Base-by-base conservation (phyloP, 2,329 filamentous ascomycete genomes). In the Furcasterigmium furcatum region DNA sequence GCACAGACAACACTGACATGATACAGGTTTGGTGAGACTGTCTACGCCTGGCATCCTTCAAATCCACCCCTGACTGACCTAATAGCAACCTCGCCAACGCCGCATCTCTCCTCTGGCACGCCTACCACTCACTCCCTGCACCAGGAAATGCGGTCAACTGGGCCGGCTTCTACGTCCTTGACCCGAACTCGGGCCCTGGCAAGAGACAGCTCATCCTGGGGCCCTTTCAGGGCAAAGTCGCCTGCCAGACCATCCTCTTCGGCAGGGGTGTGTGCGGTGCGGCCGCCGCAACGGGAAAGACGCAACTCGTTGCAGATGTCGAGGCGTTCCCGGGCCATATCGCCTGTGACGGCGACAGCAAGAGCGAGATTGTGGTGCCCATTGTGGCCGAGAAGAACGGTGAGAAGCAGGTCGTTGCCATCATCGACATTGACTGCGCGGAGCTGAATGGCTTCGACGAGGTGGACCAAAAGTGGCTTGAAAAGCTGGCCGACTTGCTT, bases 351-450 rank as follows among this genome's bases (percentile, higher is more conserved):
- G 79, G 80, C 4, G 84, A 81, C 46, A 88, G 81, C 57, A 79
- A 73, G 67, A 91, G 88, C 60, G 88, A 94, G 71, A 84, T 94
- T 60, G 88, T 94, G 16, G 88, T 92, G 41, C 88, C 88, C 2
- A 77, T 92, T 50, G 52, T 86, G 5, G 60, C 58, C 5, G 57
- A 51, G 40, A 42, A 18, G 34, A 16, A 18, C n/a, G 34, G 5
- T 7, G 34, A 18, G 16, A 36, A 59, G 52, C 20, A 70, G 68
- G 67, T 86, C 6, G 82, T 87, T 19, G 87, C 82, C 3, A 87
- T 92, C 52, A 88, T 94, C 48, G 88, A 94, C 58, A 73, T 92
- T 20, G 88, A 94, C 63, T 92, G 88, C 59, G 80, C 83, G 1
- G 79, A 76, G 29, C 53, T 77, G 43, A 65, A 76, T 13, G 87